Percentiles rank a stretch among this genome's conserved stretches.
phyloP scores from a whole-genome alignment of 305 asterid genomes.

The Fraxinus sp. region DNA sequence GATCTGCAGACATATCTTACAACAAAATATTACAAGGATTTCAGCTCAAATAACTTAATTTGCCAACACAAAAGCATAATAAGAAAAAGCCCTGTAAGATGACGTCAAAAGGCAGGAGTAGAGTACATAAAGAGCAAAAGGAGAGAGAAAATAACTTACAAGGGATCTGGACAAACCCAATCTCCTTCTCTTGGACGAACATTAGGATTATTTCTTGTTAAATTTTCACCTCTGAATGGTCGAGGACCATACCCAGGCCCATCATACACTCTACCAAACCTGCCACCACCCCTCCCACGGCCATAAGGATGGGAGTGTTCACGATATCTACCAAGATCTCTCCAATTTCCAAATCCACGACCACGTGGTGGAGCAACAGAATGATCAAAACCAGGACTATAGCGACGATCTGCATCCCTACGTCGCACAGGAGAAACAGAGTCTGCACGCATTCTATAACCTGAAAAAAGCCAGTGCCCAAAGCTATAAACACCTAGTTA shows the following conservation, averaged over 20 bases:
- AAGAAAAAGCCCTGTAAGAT: slow-evolving; percentile 13
- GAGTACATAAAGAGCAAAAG: background rate
- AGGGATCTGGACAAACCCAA: slow-evolving; percentile 83
- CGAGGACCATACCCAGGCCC: slow-evolving; percentile 59
- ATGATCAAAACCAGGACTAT: slow-evolving; percentile 68
- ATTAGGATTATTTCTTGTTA: slow-evolving; percentile 73
- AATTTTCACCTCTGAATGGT: slow-evolving; percentile 51
- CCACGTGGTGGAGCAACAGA: slow-evolving; percentile 50
- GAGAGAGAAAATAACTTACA: slow-evolving; percentile 53
- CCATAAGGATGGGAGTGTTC: slow-evolving; percentile 66
- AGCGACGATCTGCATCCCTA: slow-evolving; percentile 59
- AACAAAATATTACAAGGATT: background rate
- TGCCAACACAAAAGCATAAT: slow-evolving; percentile 15
- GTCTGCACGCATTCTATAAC: slow-evolving; percentile 80
- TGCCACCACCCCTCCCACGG: slow-evolving; percentile 55
- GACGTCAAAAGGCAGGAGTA: slow-evolving; percentile 8
- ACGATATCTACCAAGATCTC: slow-evolving; percentile 61
- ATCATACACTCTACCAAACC: slow-evolving; percentile 70
- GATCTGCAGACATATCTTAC: background rate
- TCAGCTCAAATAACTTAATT: background rate
- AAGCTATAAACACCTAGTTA: slow-evolving; percentile 47
- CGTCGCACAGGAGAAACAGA: slow-evolving; percentile 78
- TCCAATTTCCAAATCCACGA: slow-evolving; percentile 64
- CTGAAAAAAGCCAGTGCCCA: slow-evolving; percentile 84
- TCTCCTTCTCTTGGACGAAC: slow-evolving; percentile 92